A percentile compares a stretch with the other conserved stretches of the same genome.
Evolutionary conservation across 805 yeast species (phyloP).

Genomic region (Blastobotrys mokoenaii): DNA sequence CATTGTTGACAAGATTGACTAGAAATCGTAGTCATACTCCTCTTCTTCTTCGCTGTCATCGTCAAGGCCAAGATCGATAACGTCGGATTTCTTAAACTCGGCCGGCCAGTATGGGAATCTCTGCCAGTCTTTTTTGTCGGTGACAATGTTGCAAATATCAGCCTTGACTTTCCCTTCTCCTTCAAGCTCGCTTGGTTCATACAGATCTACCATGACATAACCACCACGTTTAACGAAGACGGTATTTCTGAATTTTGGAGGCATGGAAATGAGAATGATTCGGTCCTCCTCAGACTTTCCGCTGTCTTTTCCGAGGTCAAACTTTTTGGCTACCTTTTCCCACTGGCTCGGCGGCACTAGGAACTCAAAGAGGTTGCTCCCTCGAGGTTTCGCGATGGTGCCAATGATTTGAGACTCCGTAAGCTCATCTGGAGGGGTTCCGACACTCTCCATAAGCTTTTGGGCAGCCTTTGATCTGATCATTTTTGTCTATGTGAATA

Average conservation of each 20-base stretch:
- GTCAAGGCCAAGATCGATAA: conserved; percentile 18
- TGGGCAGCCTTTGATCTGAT: conserved; percentile 14
- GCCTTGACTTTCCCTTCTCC: conserved; percentile 24
- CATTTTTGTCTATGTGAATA: conserved; percentile 1
- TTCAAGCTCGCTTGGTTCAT: conserved; percentile 14
- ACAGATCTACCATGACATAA: conserved; percentile 22
- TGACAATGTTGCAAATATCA: conserved; percentile 27
- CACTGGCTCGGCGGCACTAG: conserved; percentile 17
- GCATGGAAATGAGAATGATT: conserved; percentile 25
- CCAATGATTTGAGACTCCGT: conserved; percentile 24
- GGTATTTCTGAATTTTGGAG: conserved; percentile 28
- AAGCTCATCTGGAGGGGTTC: conserved; percentile 24
- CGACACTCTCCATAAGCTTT: conserved; percentile 15
- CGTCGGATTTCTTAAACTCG: conserved; percentile 21
- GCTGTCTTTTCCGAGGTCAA: background rate
- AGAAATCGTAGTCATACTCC: conserved; percentile 5
- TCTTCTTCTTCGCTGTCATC: conserved; percentile 18
- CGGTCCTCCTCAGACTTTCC: conserved; percentile 3
- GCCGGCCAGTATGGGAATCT: conserved; percentile 26
- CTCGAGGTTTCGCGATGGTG: conserved; percentile 24
- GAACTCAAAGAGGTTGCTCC: conserved; percentile 27
- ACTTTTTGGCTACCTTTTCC: conserved; percentile 2
- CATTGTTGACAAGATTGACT: background rate
- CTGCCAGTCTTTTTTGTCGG: conserved; percentile 28
- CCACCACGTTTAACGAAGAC: conserved; percentile 31